Conservation (phyloP, 2,329 filamentous ascomycete genomes). For the Aspergillus amoenus region DNA sequence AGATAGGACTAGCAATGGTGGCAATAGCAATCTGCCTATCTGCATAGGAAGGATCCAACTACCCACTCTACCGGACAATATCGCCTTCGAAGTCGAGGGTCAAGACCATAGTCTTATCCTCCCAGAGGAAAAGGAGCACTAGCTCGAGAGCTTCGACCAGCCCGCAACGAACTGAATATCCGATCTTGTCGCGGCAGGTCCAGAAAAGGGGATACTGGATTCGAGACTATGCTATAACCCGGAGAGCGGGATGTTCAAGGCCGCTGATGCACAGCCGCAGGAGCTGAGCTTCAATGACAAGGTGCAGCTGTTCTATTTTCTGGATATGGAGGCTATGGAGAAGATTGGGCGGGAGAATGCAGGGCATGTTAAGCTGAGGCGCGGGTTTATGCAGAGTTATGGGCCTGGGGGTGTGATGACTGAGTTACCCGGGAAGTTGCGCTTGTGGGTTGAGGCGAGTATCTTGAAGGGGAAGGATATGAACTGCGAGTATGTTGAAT, state of each 20-base stretch:
- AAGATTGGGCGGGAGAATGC: constrained; percentile 10
- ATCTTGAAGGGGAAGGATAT: constrained; percentile 15
- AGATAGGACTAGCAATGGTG: no score
- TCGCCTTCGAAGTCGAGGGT: constrained; percentile 20
- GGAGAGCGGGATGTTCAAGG: not conserved
- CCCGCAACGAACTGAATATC: constrained; percentile 9
- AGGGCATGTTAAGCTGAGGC: constrained; percentile 13
- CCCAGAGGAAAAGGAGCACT: constrained; percentile 8
- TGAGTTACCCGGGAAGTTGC: constrained; percentile 1
- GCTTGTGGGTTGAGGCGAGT: constrained; percentile 19
- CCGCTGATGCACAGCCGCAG: not conserved
- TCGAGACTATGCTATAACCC: constrained; percentile 15
- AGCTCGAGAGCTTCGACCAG: constrained; percentile 15
- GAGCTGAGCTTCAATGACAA: constrained; percentile 16
- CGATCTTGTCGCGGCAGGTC: constrained; percentile 4
- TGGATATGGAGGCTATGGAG: constrained; percentile 18
- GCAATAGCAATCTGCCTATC: not conserved
- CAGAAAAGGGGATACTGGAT: constrained; percentile 9
- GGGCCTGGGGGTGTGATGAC: constrained; percentile 9
- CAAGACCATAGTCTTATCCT: constrained; percentile 17
- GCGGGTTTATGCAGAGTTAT: constrained; percentile 14
- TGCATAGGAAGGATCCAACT: constrained; percentile 3
- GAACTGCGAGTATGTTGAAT: constrained; percentile 21
- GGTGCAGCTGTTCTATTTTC: constrained; percentile 19
- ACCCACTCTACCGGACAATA: constrained; percentile 14